Percentiles rank a stretch among this genome's conserved stretches.
Conservation (phyloP, 345 rosid species). For the Chamaenerion angustifolium region DNA sequence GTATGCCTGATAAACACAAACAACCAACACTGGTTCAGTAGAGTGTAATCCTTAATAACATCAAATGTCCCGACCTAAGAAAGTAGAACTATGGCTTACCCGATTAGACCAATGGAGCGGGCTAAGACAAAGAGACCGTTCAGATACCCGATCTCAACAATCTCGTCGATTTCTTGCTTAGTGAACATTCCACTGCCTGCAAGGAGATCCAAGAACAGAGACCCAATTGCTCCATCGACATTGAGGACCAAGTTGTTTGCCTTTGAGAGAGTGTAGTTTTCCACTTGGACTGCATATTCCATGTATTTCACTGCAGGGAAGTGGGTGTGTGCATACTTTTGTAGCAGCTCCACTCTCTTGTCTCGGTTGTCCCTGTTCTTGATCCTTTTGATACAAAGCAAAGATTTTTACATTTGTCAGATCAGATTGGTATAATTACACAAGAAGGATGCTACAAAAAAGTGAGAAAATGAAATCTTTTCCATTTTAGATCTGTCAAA, state of each 20-base stretch:
- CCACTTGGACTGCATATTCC: constrained; percentile 85
- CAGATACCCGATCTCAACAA: constrained; percentile 75
- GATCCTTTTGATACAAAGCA: constrained; percentile 31
- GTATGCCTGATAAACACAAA: constrained; percentile 47
- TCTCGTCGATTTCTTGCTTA: constrained; percentile 88
- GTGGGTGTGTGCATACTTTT: constrained; percentile 66
- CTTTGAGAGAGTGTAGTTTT: constrained; percentile 75
- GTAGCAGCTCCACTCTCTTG: constrained; percentile 86
- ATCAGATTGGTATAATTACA: not conserved
- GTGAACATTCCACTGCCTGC: constrained; percentile 90
- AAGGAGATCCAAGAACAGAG: constrained; percentile 93
- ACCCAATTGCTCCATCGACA: constrained; percentile 84
- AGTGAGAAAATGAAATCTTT: too few relatives aligned
- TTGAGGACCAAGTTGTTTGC: constrained; percentile 78
- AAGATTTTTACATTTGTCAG: not conserved
- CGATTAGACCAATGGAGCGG: constrained; percentile 77
- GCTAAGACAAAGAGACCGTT: constrained; percentile 88
- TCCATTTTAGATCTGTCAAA: too few relatives aligned
- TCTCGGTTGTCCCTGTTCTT: constrained; percentile 97
- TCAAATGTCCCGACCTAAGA: not conserved
- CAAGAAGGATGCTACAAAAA: too few relatives aligned
- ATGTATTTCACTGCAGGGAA: constrained; percentile 92
- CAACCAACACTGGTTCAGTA: not conserved
- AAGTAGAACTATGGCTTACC: constrained; percentile 26
- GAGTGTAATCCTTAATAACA: not conserved